These are phyloP conservation scores for Maudiozyma pseudohumilis DNA, from an alignment of 805 yeast species.

Conservation along the genomic window DNA sequence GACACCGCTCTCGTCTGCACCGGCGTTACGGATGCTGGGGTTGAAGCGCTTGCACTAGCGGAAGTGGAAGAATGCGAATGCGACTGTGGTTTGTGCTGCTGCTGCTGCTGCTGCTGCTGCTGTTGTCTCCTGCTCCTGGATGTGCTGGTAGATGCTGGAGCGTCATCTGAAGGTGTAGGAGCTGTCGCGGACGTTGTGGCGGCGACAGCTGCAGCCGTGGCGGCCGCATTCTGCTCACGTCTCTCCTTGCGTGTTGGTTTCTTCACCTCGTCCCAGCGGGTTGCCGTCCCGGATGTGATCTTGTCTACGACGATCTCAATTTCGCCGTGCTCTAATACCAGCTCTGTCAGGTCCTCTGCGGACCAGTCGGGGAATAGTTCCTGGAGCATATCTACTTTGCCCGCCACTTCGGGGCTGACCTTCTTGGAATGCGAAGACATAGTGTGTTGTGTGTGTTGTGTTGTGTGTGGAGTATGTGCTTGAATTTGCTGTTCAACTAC, in stretches of 20 bases:
- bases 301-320: constrained; percentile 74
- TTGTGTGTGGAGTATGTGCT: no score
- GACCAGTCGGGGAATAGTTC: constrained; percentile 97
- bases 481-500: no score
- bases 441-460: no score
- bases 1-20: constrained; percentile 22
- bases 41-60: constrained; percentile 6
- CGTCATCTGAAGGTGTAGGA: background rate
- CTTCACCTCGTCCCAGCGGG: constrained; percentile 90
- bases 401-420: constrained; percentile 26
- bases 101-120: background rate
- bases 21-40: constrained; percentile 7
- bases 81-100: background rate
- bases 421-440: constrained; percentile 18
- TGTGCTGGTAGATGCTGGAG: background rate
- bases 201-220: no score
- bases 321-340: constrained; percentile 68
- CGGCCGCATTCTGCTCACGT: constrained; percentile 12
- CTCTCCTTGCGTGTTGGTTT: constrained; percentile 50
- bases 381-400: constrained; percentile 44
- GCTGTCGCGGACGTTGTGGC: constrained; percentile 1
- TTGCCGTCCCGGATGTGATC: constrained; percentile 81
- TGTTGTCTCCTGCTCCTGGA: background rate
- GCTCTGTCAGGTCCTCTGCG: constrained; percentile 65
- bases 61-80: no score